Percentiles rank a stretch among this genome's conserved stretches.
These are phyloP conservation scores for Phytomonas francai DNA, from an alignment of 208 protist species.

Conservation along the genomic window DNA sequence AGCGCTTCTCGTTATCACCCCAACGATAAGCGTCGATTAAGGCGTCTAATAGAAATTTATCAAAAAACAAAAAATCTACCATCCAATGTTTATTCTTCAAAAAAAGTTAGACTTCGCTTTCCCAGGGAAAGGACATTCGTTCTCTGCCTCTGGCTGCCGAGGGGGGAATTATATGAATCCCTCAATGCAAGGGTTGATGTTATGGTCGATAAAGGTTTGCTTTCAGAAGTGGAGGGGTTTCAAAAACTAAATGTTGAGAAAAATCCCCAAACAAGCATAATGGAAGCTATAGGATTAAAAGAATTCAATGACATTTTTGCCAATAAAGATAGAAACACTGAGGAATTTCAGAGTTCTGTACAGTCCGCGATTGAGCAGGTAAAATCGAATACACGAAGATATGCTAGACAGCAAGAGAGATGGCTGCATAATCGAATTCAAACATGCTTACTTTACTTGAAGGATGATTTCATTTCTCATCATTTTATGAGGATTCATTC, in stretches of 20 bases:
- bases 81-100: constrained; percentile 30
- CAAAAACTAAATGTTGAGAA: constrained; percentile 4
- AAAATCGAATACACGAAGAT: constrained; percentile 65
- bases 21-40: constrained; percentile 71
- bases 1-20: constrained; percentile 71
- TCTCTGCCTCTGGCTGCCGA: constrained; percentile 46
- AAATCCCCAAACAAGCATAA: constrained; percentile 19
- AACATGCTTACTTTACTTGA: constrained; percentile 16
- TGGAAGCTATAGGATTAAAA: constrained; percentile 75
- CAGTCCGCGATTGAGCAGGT: constrained; percentile 35
- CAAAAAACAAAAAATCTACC: constrained; percentile 34
- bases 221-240: constrained; percentile 51
- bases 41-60: constrained; percentile 74
- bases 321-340: not conserved
- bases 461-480: constrained; percentile 9
- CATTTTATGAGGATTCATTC: constrained; percentile 31
- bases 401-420: constrained; percentile 66
- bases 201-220: constrained; percentile 68
- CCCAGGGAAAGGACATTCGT: constrained; percentile 31
- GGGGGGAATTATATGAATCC: constrained; percentile 22
- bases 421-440: constrained; percentile 79
- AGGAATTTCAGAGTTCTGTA: constrained; percentile 11
- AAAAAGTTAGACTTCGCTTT: constrained; percentile 34
- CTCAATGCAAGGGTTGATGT: constrained; percentile 65
- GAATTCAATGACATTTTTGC: constrained; percentile 33